Percentiles rank a stretch among this genome's conserved stretches.
Conservation (phyloP, 441 rosid species). For the Pelargonium fulgidum region DNA sequence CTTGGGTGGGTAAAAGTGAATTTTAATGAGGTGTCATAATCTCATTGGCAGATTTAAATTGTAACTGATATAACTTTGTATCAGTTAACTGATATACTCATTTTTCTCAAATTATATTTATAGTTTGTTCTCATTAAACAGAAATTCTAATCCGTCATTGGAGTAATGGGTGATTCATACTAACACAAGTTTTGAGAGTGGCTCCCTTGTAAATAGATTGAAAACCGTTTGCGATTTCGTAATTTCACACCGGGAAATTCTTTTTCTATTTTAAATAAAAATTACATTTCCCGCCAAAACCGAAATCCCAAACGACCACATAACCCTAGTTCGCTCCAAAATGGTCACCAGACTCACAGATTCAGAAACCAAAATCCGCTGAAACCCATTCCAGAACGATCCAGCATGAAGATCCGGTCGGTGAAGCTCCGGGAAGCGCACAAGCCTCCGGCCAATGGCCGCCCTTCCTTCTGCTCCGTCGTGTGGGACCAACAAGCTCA, state of each 20-base stretch:
- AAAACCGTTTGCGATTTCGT: too few species aligned
- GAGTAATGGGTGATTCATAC: too few species aligned
- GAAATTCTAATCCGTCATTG: too few species aligned
- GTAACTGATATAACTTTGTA: too few species aligned
- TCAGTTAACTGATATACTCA: too few species aligned
- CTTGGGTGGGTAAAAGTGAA: too few species aligned
- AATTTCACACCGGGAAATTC: background rate
- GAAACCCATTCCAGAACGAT: background rate
- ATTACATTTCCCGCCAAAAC: background rate
- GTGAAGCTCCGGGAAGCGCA: constrained; percentile 83
- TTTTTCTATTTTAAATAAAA: background rate
- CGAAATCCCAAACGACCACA: background rate
- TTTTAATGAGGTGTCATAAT: too few species aligned
- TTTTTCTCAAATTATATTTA: too few species aligned
- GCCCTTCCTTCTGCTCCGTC: constrained; percentile 72
- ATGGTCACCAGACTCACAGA: background rate
- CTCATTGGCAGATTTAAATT: too few species aligned
- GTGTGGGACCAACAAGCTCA: constrained; percentile 72
- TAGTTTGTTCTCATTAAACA: too few species aligned
- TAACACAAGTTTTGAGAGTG: too few species aligned
- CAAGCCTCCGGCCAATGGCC: constrained; percentile 33
- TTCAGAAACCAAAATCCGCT: background rate
- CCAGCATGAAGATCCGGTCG: constrained; percentile 66
- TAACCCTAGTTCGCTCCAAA: background rate
- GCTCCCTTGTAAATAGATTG: too few species aligned